These are phyloP conservation scores for Canariomyces notabilis DNA, from an alignment of 2,329 filamentous ascomycete genomes.

Conservation along the genomic window DNA sequence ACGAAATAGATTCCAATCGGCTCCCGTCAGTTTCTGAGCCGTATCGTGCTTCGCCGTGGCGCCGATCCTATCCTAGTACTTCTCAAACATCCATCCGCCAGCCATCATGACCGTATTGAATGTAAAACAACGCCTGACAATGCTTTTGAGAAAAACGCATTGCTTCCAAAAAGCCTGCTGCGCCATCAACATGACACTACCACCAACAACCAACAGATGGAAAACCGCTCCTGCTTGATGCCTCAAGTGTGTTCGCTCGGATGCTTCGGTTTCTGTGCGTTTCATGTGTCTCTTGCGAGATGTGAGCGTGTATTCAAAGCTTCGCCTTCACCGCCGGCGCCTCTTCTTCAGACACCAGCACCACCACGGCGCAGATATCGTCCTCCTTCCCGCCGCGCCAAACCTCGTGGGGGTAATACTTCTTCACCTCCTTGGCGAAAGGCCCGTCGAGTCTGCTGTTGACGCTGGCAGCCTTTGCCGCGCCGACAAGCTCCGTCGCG, in stretches of 20 bases:
- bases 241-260: not conserved
- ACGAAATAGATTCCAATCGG: not conserved
- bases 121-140: not conserved
- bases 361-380: conserved; percentile 85
- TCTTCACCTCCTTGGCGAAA: conserved; percentile 91
- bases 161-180: too few relatives aligned
- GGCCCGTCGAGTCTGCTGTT: conserved; percentile 81
- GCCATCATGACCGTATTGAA: not conserved
- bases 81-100: too few relatives aligned
- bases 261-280: not conserved
- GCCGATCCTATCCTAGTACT: too few relatives aligned
- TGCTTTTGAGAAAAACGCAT: too few relatives aligned
- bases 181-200: too few relatives aligned
- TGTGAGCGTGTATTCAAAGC: conserved; percentile 30
- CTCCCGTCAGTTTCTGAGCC: not conserved
- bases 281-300: too few relatives aligned
- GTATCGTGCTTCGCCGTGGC: not conserved
- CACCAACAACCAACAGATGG: too few relatives aligned
- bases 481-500: conserved; percentile 71
- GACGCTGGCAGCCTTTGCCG: conserved; percentile 79
- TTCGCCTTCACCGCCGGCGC: conserved; percentile 26
- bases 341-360: conserved; percentile 65
- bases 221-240: too few relatives aligned
- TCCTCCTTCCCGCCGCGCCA: conserved; percentile 94
- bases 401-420: conserved; percentile 76